A percentile compares a stretch with the other conserved stretches of the same genome.
phyloP scores from a whole-genome alignment of 345 rosid genomes.

The Salix viminalis region DNA sequence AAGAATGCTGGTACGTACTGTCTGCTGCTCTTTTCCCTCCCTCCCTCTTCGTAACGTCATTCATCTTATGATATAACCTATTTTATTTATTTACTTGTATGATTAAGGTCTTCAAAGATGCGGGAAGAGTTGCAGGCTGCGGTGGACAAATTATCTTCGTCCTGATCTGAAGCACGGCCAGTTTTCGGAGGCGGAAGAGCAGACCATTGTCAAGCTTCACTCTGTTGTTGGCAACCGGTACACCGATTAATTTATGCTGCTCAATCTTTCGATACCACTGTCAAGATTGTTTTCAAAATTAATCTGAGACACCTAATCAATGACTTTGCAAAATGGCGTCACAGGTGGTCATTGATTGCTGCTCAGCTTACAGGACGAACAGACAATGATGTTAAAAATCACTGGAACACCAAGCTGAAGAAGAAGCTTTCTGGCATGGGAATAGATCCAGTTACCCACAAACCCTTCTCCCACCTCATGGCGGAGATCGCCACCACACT shows the following conservation, averaged over 20 bases:
- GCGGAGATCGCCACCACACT: slow-evolving; percentile 92
- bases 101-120: slow-evolving; percentile 75
- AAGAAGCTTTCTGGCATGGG: slow-evolving; percentile 95
- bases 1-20: slow-evolving; percentile 75
- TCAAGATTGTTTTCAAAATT: too few relatives aligned
- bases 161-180: slow-evolving; percentile 87
- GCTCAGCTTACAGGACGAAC: slow-evolving; percentile 90
- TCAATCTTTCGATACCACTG: neutral
- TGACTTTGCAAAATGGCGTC: neutral
- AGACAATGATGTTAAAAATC: slow-evolving; percentile 86
- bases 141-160: slow-evolving; percentile 89
- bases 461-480: slow-evolving; percentile 98
- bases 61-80: neutral
- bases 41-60: neutral
- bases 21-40: neutral
- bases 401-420: slow-evolving; percentile 93
- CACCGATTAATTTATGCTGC: neutral
- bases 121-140: slow-evolving; percentile 85
- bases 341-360: slow-evolving; percentile 91
- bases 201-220: slow-evolving; percentile 74
- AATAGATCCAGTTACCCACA: slow-evolving; percentile 92
- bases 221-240: slow-evolving; percentile 91
- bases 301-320: neutral
- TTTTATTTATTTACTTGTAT: neutral
- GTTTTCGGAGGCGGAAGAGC: slow-evolving; percentile 73